Evolutionary conservation across 305 asterid species (phyloP).

Genomic region (Fraxinus sp.): DNA sequence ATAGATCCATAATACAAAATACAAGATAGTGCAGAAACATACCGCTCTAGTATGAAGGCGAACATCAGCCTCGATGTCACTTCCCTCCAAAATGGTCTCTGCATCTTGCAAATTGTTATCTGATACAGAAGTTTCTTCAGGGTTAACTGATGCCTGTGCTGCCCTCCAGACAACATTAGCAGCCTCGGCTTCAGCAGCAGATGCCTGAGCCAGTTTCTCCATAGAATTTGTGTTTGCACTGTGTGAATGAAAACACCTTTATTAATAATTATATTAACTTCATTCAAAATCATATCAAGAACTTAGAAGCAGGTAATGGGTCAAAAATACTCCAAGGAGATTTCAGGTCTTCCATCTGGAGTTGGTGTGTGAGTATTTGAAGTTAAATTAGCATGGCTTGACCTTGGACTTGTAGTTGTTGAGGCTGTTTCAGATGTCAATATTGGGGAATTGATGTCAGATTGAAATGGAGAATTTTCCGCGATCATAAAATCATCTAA

Average conservation of each 20-base stretch:
- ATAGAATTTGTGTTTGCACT: slow-evolving; percentile 76
- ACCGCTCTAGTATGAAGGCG: slow-evolving; percentile 98
- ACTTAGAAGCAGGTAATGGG: slow-evolving; percentile 15
- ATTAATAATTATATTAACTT: slow-evolving; percentile 15
- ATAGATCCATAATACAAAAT: slow-evolving; percentile 1
- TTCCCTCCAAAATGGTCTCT: slow-evolving; percentile 74
- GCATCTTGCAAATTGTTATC: slow-evolving; percentile 70
- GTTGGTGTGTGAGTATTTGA: slow-evolving; percentile 38
- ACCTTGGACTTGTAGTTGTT: slow-evolving; percentile 55
- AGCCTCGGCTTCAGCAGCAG: slow-evolving; percentile 98
- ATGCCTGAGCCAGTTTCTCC: slow-evolving; percentile 90
- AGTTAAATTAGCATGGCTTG: slow-evolving; percentile 34
- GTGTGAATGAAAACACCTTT: slow-evolving; percentile 20
- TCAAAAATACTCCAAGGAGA: slow-evolving; percentile 54
- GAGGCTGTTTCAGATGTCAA: slow-evolving; percentile 51
- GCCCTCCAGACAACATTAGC: slow-evolving; percentile 96
- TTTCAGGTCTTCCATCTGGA: slow-evolving; percentile 60
- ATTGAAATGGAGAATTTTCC: slow-evolving; percentile 75
- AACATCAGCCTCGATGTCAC: slow-evolving; percentile 80
- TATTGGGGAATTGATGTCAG: slow-evolving; percentile 53
- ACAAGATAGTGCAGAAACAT: slow-evolving; percentile 29
- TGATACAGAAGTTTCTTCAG: slow-evolving; percentile 69
- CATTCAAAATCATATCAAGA: slow-evolving; percentile 18
- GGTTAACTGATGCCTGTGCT: slow-evolving; percentile 68
- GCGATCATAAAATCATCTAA: slow-evolving; percentile 85